Percentiles rank a stretch among this genome's conserved stretches.
Conservation (phyloP, 768 basidiomycete species). For the Tubosaeta sp. region DNA sequence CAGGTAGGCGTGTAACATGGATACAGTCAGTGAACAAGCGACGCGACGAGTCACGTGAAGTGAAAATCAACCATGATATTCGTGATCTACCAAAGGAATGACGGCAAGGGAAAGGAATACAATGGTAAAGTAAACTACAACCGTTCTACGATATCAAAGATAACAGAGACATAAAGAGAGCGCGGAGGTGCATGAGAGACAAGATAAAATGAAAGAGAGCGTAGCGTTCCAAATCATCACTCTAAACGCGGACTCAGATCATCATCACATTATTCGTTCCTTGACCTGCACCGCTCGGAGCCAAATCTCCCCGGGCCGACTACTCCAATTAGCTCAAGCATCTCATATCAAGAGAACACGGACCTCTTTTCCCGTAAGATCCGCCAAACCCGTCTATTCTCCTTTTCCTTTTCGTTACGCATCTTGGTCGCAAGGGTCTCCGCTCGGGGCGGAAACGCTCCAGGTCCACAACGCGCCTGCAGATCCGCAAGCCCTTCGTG, state of each 20-base stretch:
- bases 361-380: slow-evolving; percentile 80
- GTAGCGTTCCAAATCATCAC: slow-evolving; percentile 1
- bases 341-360: slow-evolving; percentile 44
- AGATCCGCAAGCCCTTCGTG: slow-evolving; percentile 80
- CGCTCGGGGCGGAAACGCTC: slow-evolving; percentile 60
- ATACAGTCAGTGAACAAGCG: background rate
- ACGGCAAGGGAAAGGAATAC: slow-evolving; percentile 12
- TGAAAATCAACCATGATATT: slow-evolving; percentile 23
- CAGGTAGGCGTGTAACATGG: slow-evolving; percentile 6
- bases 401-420: slow-evolving; percentile 37
- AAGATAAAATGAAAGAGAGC: background rate
- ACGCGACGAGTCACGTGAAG: slow-evolving; percentile 25
- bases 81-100: slow-evolving; percentile 10
- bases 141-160: slow-evolving; percentile 11
- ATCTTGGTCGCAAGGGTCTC: slow-evolving; percentile 33
- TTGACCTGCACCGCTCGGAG: slow-evolving; percentile 56
- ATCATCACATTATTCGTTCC: slow-evolving; percentile 51
- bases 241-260: background rate
- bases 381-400: slow-evolving; percentile 57
- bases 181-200: background rate
- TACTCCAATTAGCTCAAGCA: slow-evolving; percentile 42
- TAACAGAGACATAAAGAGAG: background rate
- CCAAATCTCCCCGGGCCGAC: slow-evolving; percentile 27
- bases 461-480: slow-evolving; percentile 65
- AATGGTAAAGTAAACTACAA: slow-evolving; percentile 19